Evolutionary conservation across 179 eudicot genomes (phyloP).

Genomic region (Gypsophila paniculata): DNA sequence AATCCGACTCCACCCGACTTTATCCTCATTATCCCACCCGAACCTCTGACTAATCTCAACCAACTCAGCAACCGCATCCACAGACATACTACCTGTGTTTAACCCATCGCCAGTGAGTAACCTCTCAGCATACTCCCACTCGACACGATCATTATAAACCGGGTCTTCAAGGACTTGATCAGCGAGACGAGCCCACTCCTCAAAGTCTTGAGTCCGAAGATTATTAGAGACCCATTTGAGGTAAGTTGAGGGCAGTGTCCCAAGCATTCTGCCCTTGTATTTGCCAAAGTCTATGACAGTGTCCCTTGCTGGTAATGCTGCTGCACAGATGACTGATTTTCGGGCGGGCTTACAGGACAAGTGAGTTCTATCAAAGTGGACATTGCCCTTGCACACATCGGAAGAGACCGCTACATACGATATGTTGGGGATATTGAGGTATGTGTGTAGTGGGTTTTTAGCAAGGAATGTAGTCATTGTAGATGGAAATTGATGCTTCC

Average conservation of each 20-base stretch:
- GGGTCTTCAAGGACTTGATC: slow-evolving; percentile 71
- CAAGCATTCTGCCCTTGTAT: slow-evolving; percentile 72
- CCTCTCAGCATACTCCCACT: slow-evolving; percentile 75
- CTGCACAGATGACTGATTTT: slow-evolving; percentile 17
- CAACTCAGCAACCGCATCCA: slow-evolving; percentile 42
- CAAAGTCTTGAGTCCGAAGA: slow-evolving; percentile 54
- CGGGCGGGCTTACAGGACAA: neutral
- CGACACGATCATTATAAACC: slow-evolving; percentile 64
- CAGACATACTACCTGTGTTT: slow-evolving; percentile 8
- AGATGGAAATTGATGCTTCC: neutral
- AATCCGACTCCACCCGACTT: slow-evolving; percentile 53
- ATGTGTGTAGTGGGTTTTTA: slow-evolving; percentile 13
- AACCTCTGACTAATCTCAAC: slow-evolving; percentile 58
- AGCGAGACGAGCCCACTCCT: slow-evolving; percentile 58
- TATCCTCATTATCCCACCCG: slow-evolving; percentile 86
- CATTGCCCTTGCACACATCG: too few relatives aligned
- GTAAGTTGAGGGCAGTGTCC: slow-evolving; percentile 65
- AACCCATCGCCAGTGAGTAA: slow-evolving; percentile 42
- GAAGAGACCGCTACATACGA: neutral
- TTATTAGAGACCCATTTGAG: slow-evolving; percentile 69
- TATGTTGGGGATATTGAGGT: slow-evolving; percentile 12
- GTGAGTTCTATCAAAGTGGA: too few relatives aligned
- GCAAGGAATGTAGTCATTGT: slow-evolving; percentile 29
- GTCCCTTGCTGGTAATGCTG: slow-evolving; percentile 53
- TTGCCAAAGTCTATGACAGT: slow-evolving; percentile 66